Conservation (phyloP, 805 yeast species). For the Yamadazyma philogaea region DNA sequence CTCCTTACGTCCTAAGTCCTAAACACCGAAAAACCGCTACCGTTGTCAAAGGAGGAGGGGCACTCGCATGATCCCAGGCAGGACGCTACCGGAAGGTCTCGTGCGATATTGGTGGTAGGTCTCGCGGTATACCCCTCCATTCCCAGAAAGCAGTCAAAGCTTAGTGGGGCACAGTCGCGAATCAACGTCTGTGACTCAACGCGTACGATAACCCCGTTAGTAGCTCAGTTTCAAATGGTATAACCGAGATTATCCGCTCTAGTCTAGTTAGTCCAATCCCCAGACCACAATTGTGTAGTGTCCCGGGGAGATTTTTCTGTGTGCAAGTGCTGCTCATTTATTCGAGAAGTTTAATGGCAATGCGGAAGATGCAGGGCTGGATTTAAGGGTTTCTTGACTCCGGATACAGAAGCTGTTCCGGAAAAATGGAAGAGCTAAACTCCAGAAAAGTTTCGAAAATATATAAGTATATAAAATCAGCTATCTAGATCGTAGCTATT, state of each 20-base stretch:
- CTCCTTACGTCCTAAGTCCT: too few species aligned
- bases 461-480: background rate
- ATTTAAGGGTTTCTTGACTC: background rate
- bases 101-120: too few species aligned
- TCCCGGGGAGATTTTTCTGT: too few species aligned
- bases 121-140: too few species aligned
- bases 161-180: conserved; percentile 3
- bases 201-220: background rate
- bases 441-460: background rate
- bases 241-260: background rate
- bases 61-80: too few species aligned
- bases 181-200: conserved; percentile 4
- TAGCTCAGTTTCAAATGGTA: background rate
- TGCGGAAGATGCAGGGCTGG: too few species aligned
- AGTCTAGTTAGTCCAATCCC: background rate
- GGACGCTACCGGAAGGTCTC: too few species aligned
- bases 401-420: background rate
- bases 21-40: too few species aligned
- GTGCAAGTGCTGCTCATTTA: too few species aligned
- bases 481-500: background rate
- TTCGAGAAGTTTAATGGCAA: too few species aligned
- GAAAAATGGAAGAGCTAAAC: conserved; percentile 1
- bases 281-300: background rate
- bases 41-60: too few species aligned
- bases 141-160: background rate